Percentiles rank a stretch among this genome's conserved stretches.
Evolutionary conservation across 352 stramenopile species (phyloP).

Genomic region (Phytophthora sp.): DNA sequence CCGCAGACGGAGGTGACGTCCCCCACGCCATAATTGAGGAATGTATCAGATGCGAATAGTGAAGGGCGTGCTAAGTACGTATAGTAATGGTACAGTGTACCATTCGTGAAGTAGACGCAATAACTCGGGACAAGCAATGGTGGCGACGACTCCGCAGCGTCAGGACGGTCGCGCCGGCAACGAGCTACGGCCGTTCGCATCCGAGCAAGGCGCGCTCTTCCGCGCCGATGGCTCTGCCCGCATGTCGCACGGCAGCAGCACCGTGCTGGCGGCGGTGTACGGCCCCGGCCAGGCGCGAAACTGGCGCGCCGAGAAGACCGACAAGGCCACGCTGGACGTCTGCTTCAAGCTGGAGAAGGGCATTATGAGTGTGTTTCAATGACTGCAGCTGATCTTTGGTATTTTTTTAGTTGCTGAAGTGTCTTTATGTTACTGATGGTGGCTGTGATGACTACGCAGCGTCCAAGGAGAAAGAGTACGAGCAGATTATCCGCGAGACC

Average conservation of each 20-base stretch:
- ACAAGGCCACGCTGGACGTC: slow-evolving; percentile 73
- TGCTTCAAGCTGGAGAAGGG: slow-evolving; percentile 86
- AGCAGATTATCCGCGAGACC: slow-evolving; percentile 81
- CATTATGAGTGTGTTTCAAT: slow-evolving; percentile 55
- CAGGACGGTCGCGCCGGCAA: slow-evolving; percentile 75
- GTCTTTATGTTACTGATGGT: slow-evolving; percentile 1
- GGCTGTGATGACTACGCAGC: slow-evolving; percentile 31
- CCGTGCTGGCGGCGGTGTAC: slow-evolving; percentile 78
- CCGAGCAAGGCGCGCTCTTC: slow-evolving; percentile 79
- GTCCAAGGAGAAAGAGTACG: slow-evolving; percentile 87
- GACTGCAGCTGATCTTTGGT: background rate
- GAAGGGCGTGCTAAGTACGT: slow-evolving; percentile 5
- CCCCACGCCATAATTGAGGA: slow-evolving; percentile 27
- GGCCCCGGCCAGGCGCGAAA: slow-evolving; percentile 78
- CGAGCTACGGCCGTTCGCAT: slow-evolving; percentile 78
- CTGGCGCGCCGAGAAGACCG: slow-evolving; percentile 69
- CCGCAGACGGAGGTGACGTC: slow-evolving; percentile 15
- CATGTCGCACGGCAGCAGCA: slow-evolving; percentile 79
- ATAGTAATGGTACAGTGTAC: slow-evolving; percentile 22
- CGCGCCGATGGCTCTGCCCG: slow-evolving; percentile 79
- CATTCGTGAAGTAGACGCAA: slow-evolving; percentile 16
- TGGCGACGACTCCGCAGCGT: slow-evolving; percentile 45
- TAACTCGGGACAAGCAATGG: slow-evolving; percentile 42
- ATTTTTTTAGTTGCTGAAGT: background rate
- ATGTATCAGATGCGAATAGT: slow-evolving; percentile 21